These are phyloP conservation scores for Kwoniella europaea DNA, from an alignment of 768 basidiomycete genomes.

Conservation along the genomic window DNA sequence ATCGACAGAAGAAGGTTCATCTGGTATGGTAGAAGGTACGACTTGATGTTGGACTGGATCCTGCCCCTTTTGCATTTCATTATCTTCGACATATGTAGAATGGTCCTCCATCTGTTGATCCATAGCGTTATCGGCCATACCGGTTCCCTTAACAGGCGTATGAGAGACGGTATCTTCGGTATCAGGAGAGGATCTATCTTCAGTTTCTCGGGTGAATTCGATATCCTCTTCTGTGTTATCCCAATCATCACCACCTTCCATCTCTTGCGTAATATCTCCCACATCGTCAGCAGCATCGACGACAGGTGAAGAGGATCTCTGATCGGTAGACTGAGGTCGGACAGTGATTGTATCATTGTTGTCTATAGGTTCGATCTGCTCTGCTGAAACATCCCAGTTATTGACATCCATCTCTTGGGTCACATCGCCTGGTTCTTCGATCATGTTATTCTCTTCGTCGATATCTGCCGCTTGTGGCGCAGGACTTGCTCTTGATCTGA, in stretches of 20 bases:
- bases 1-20: neutral
- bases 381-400: constrained; percentile 9
- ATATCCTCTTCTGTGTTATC: neutral
- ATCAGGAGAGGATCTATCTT: neutral
- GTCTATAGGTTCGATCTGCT: neutral
- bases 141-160: neutral
- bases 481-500: neutral
- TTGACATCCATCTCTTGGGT: neutral
- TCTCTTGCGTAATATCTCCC: constrained; percentile 13
- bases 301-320: neutral
- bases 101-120: too few species aligned
- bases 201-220: neutral
- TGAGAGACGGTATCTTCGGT: too few species aligned
- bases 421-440: constrained; percentile 2
- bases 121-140: too few species aligned
- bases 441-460: neutral
- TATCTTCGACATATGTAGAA: too few species aligned
- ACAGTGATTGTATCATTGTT: neutral
- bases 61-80: too few species aligned
- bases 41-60: neutral
- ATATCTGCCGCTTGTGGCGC: neutral
- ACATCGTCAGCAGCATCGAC: neutral
- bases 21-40: neutral
- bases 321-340: neutral
- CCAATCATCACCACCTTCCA: constrained; percentile 6